These are phyloP conservation scores for Odonthalia washingtoniensis DNA, from an alignment of 31 red algal species.

Conservation along the genomic window DNA sequence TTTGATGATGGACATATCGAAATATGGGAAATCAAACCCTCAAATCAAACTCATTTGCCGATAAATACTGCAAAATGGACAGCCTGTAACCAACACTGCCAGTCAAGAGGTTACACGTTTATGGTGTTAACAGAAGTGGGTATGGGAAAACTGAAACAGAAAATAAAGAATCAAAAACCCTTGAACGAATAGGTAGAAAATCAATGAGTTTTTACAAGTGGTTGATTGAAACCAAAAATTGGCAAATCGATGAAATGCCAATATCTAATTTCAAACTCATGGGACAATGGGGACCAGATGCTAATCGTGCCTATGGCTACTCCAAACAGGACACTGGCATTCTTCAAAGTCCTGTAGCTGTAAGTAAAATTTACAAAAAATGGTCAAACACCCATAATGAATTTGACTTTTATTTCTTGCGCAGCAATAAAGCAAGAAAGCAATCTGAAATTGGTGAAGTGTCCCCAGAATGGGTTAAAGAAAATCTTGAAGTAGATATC, in stretches of 20 bases:
- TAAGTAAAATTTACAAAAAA: neutral
- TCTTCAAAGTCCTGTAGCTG: neutral
- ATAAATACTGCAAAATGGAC: too few species aligned
- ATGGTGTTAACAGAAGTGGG: too few species aligned
- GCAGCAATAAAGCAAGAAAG: conserved; percentile 1
- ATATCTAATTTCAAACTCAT: neutral
- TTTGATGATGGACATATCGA: too few species aligned
- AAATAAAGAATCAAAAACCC: too few species aligned
- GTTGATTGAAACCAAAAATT: too few species aligned
- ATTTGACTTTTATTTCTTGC: conserved; percentile 21
- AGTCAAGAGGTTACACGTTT: too few species aligned
- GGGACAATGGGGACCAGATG: conserved; percentile 10
- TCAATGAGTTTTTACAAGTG: too few species aligned
- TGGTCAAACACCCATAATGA: neutral
- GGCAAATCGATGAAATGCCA: neutral
- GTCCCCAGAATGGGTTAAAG: conserved; percentile 9
- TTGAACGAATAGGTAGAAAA: too few species aligned
- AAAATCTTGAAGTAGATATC: conserved; percentile 1
- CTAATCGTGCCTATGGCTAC: conserved; percentile 4
- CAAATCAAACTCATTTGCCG: too few species aligned
- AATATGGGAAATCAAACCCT: too few species aligned
- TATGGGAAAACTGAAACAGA: too few species aligned
- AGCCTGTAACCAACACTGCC: too few species aligned
- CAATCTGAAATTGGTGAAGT: conserved; percentile 12
- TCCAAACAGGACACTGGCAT: conserved; percentile 12